Evolutionary conservation across 768 basidiomycete genomes (phyloP), one percentile per base, ranked within the genome.

Genomic region (Solioccasus polychromus): DNA sequence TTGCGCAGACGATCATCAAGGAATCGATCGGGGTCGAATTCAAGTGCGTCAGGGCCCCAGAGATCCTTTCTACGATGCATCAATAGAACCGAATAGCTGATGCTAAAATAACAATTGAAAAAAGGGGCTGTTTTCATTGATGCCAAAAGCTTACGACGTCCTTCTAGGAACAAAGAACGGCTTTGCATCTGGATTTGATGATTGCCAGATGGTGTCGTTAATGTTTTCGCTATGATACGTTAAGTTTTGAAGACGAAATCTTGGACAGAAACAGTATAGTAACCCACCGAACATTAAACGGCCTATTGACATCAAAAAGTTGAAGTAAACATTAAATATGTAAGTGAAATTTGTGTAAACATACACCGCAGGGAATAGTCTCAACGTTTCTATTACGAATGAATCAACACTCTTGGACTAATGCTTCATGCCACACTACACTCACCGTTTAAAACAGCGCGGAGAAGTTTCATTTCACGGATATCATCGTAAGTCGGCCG

Each of bases 401-500:
- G 35, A 24, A 25, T 50, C 30, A 8, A 43, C 9, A 19, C 9
- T 23, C n/a, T n/a, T n/a, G n/a, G n/a, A n/a, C 24, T 1, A 8
- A 20, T 22, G 29, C 6, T 2, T 5, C 9, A 7, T 5, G n/a
- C 23, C 14, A 12, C 28, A 17, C n/a, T 34, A 46, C 62, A 8
- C n/a, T n/a, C 26, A 72, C 73, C 74, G 45, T 74, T 73, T 26
- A 74, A 60, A 20, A 73, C 70, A 22, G 76, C 74, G 6, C 71
- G 58, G 10, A 75, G 57, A 48, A 66, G 72, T 48, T 70, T 75
- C 69, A 75, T 68, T 5, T 68, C 67, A 20, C 63, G 57, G 35
- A 78, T 63, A 58, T 72, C 64, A 37, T 72, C 71, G 48, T 68
- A 71, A 1, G 67, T 64, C 11, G 72, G 74, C n/a, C 62, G 50